Conservation (phyloP, 495 filamentous ascomycete genomes). For the Aspergillus bridgeri region DNA sequence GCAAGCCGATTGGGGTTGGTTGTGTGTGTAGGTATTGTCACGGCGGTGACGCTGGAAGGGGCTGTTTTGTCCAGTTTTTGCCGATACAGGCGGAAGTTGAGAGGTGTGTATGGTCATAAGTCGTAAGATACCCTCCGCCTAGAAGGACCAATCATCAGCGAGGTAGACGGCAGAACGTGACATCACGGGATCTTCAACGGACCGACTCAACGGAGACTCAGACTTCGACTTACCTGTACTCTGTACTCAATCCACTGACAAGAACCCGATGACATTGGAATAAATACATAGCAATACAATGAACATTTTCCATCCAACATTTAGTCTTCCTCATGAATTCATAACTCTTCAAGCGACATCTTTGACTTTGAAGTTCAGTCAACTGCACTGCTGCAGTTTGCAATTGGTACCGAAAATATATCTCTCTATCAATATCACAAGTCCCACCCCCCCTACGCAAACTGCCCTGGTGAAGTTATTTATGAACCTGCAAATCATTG, state of each 20-base stretch:
- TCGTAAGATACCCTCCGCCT: background rate
- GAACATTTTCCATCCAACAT: too few species aligned
- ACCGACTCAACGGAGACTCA: too few species aligned
- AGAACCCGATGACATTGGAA: too few species aligned
- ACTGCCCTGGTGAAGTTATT: background rate
- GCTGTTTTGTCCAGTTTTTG: background rate
- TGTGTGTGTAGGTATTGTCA: background rate
- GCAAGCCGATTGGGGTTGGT: constrained; percentile 19
- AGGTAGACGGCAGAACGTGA: background rate
- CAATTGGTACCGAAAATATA: too few species aligned
- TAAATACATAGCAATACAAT: too few species aligned
- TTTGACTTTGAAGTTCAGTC: too few species aligned
- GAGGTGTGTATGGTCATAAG: background rate
- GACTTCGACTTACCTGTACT: too few species aligned
- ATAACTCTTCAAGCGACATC: too few species aligned
- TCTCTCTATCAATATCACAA: background rate
- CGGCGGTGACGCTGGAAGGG: background rate
- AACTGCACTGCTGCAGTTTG: too few species aligned
- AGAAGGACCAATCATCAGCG: background rate
- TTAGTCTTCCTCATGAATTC: too few species aligned
- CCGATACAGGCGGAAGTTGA: background rate
- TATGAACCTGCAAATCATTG: background rate
- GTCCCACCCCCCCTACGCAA: background rate
- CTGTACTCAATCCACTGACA: too few species aligned
- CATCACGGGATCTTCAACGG: background rate